Percentiles rank a stretch among this genome's conserved stretches.
phyloP scores from a whole-genome alignment of 2,329 filamentous ascomycete genomes.

The Aspergillus persii region DNA sequence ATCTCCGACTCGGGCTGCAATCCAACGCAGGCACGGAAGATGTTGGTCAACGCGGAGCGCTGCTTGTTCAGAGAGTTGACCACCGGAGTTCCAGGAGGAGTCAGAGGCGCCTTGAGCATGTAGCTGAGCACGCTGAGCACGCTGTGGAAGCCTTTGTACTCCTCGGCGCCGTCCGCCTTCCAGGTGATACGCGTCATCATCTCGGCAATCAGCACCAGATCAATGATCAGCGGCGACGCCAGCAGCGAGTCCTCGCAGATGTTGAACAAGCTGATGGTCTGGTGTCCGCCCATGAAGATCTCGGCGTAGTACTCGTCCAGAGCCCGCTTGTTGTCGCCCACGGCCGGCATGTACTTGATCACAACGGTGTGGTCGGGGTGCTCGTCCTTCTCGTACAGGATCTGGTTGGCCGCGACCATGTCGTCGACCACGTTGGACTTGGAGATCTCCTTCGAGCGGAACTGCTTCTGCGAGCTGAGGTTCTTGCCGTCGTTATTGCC shows the following conservation, averaged over 20 bases:
- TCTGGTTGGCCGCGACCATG: slow-evolving; percentile 94
- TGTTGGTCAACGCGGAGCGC: slow-evolving; percentile 90
- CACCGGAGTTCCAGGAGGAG: slow-evolving; percentile 89
- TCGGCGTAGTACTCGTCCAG: slow-evolving; percentile 99
- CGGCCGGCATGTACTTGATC: slow-evolving; percentile 99
- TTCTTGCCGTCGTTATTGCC: slow-evolving; percentile 99
- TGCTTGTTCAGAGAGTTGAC: slow-evolving; percentile 96
- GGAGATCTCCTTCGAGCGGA: slow-evolving; percentile 99
- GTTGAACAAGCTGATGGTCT: slow-evolving; percentile 98
- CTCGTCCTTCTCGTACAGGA: slow-evolving; percentile 88
- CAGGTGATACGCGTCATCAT: slow-evolving; percentile 99
- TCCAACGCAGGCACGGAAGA: slow-evolving; percentile 96
- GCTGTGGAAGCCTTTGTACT: slow-evolving; percentile 93
- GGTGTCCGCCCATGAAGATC: slow-evolving; percentile 98
- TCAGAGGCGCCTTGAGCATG: slow-evolving; percentile 95
- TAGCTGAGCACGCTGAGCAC: slow-evolving; percentile 97
- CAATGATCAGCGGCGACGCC: slow-evolving; percentile 94
- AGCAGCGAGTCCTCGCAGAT: slow-evolving; percentile 98
- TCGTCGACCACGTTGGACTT: slow-evolving; percentile 99
- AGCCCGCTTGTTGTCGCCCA: slow-evolving; percentile 98
- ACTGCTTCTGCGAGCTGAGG: slow-evolving; percentile 93
- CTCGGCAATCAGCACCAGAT: slow-evolving; percentile 87
- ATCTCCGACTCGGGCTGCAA: slow-evolving; percentile 98
- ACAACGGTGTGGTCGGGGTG: slow-evolving; percentile 98
- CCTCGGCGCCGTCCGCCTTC: slow-evolving; percentile 64